A percentile compares a stretch with the other conserved stretches of the same genome.
Evolutionary conservation across 352 stramenopile genomes (phyloP).

Genomic region (Nothophytophthora sp.): DNA sequence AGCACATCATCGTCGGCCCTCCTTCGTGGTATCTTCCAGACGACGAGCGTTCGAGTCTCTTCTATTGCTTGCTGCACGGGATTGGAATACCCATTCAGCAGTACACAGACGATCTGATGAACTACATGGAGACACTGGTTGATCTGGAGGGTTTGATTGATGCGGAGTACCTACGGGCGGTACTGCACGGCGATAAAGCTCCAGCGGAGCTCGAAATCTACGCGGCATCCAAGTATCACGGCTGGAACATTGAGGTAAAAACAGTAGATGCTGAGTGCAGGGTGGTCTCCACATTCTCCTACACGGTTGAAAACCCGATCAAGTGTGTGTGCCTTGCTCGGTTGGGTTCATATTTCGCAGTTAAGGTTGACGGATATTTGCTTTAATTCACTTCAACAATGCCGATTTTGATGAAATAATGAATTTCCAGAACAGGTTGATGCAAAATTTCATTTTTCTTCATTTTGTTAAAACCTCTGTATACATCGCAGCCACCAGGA

Average conservation of each 20-base stretch:
- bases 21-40: background rate
- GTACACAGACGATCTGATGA: background rate
- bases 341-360: constrained; percentile 2
- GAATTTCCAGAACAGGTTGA: background rate
- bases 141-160: background rate
- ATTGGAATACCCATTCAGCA: background rate
- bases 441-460: too few relatives aligned
- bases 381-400: constrained; percentile 4
- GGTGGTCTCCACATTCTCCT: constrained; percentile 3
- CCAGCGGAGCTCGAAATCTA: background rate
- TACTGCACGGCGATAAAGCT: background rate
- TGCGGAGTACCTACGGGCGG: background rate
- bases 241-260: background rate
- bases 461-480: constrained; percentile 14
- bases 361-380: constrained; percentile 10
- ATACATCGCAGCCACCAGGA: constrained; percentile 8
- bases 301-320: constrained; percentile 4
- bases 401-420: background rate
- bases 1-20: background rate
- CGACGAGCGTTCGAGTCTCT: background rate
- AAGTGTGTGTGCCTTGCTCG: constrained; percentile 4
- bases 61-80: background rate
- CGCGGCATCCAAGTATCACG: background rate
- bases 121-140: background rate
- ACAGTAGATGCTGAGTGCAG: background rate